Conservation (phyloP, 2,329 filamentous ascomycete genomes). For the Metarhizium humberi region DNA sequence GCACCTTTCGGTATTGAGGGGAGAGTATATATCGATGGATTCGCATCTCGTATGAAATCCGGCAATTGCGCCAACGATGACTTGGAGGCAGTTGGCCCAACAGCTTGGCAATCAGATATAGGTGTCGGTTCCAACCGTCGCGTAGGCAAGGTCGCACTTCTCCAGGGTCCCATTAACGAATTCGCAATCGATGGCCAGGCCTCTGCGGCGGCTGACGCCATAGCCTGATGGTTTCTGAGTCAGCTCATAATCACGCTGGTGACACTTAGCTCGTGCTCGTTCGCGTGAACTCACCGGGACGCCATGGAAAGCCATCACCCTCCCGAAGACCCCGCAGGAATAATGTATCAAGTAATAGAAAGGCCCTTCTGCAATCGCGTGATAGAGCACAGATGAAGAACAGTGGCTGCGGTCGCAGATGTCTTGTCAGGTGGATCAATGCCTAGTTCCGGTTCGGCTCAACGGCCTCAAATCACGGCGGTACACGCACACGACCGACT, state of each 20-base stretch:
- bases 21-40: background rate
- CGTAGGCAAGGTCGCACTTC: slow-evolving; percentile 5
- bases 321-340: background rate
- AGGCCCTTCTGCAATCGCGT: background rate
- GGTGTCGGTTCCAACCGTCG: slow-evolving; percentile 4
- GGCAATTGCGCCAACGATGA: slow-evolving; percentile 12
- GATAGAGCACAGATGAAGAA: background rate
- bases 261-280: background rate
- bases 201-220: slow-evolving; percentile 33
- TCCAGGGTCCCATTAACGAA: slow-evolving; percentile 27
- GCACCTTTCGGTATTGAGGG: slow-evolving; percentile 1
- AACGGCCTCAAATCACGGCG: slow-evolving; percentile 14
- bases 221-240: slow-evolving; percentile 20
- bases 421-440: background rate
- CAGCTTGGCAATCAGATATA: slow-evolving; percentile 7
- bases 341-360: background rate
- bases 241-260: slow-evolving; percentile 6
- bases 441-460: background rate
- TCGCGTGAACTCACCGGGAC: slow-evolving; percentile 16
- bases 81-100: slow-evolving; percentile 2
- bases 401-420: background rate
- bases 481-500: background rate
- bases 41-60: slow-evolving; percentile 18
- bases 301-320: slow-evolving; percentile 18
- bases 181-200: slow-evolving; percentile 37